Evolutionary conservation across 2,329 filamentous ascomycete species (phyloP), one percentile per base, ranked within the genome.

Genomic region (Clarireedia sp.): DNA sequence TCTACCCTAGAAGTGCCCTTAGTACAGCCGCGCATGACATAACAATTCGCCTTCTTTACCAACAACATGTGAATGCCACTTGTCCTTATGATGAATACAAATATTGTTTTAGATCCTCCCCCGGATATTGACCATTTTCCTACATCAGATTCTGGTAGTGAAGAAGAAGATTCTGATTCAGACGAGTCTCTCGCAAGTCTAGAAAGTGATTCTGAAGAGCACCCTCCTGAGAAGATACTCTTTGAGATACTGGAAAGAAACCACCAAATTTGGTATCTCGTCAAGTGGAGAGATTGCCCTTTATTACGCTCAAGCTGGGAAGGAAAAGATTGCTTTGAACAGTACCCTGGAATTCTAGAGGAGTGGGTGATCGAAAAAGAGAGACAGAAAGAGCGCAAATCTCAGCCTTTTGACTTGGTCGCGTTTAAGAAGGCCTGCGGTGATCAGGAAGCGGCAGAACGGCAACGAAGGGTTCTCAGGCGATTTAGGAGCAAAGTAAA

Each of bases 241-340:
- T 62, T 64, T 16, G 63, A 69, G 56, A 43, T 59, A 45, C 57
- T 51, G 14, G 60, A 52, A 8, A 64, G 61, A 48, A 63, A 60
- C 57, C 55, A 57, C 14, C 58, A 61, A 36, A 52, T 53, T 26
- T 69, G 64, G 63, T 68, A 65, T 59, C 58, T 69, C 5, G 63
- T 69, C 5, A 68, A 68, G 65, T 69, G 68, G 68, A 54, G 62
- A 56, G 62, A 68, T 52, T 68, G 66, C 57, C 64, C 68, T 33
- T 40, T 68, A 26, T 54, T 69, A 44, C 57, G 64, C 59, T 68
- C 66, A 8, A 63, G 57, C 19, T 69, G 68, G 68, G 68, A 69
- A 59, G 58, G 60, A 12, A 44, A 54, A 40, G 59, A 57, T 19
- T 43, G 63, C 3, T 65, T 68, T 48, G 43, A 44, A 41, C 58